These are phyloP conservation scores for Scheffersomyces coipomensis DNA, from an alignment of 805 yeast genomes.

Conservation along the genomic window DNA sequence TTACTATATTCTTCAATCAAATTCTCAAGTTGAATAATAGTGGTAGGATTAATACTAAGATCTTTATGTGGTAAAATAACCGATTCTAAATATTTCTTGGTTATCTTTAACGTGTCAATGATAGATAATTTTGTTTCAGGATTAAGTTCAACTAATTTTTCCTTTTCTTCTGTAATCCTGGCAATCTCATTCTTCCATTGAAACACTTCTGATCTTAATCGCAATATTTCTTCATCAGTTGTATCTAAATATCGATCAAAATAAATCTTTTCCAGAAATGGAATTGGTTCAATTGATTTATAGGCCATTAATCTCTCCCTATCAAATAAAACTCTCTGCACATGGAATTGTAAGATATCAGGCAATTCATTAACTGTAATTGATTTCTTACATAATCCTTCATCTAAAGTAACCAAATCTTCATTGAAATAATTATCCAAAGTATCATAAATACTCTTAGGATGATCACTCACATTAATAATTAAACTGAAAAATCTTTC, in stretches of 20 bases:
- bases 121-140: constrained; percentile 28
- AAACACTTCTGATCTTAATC: constrained; percentile 55
- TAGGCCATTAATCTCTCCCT: constrained; percentile 69
- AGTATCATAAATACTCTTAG: constrained; percentile 86
- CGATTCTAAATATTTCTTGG: constrained; percentile 55
- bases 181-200: constrained; percentile 60
- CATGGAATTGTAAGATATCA: constrained; percentile 82
- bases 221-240: constrained; percentile 50
- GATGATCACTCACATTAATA: constrained; percentile 85
- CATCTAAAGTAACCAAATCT: constrained; percentile 65
- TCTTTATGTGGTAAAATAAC: constrained; percentile 32
- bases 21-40: constrained; percentile 43
- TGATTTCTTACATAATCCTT: constrained; percentile 71
- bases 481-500: constrained; percentile 82
- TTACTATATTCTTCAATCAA: constrained; percentile 42
- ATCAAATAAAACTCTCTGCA: constrained; percentile 91
- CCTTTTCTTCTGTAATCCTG: constrained; percentile 42
- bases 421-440: constrained; percentile 80
- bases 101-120: constrained; percentile 47
- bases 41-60: constrained; percentile 40
- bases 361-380: constrained; percentile 75
- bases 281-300: constrained; percentile 79
- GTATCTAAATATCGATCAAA: constrained; percentile 88
- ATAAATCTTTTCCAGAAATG: constrained; percentile 73
- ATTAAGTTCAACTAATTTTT: constrained; percentile 42